phyloP scores from a whole-genome alignment of 2,329 filamentous ascomycete species.

The Aureobasidium uvarum region DNA sequence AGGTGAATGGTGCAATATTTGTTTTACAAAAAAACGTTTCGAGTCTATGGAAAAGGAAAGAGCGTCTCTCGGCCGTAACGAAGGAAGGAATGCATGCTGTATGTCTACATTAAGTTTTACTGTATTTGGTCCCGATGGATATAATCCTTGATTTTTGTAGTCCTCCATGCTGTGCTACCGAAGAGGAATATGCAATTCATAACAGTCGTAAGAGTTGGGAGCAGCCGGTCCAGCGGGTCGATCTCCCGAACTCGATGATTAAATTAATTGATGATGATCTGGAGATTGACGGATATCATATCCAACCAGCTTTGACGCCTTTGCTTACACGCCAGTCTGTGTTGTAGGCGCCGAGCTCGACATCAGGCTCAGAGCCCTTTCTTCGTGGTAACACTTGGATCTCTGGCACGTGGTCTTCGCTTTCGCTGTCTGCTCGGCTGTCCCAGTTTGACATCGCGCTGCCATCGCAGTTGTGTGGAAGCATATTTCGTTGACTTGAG shows the following conservation, averaged over 20 bases:
- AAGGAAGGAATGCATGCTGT: neutral
- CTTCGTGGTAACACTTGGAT: neutral
- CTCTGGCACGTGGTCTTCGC: neutral
- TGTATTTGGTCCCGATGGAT: neutral
- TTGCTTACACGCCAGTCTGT: slow-evolving; percentile 18
- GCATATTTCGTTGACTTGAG: slow-evolving; percentile 11
- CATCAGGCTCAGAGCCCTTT: neutral
- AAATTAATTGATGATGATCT: neutral
- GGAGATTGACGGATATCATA: neutral
- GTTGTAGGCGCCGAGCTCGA: slow-evolving; percentile 2
- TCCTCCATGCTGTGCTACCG: neutral
- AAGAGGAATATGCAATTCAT: slow-evolving; percentile 17
- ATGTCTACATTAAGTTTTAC: neutral
- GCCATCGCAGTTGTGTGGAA: neutral
- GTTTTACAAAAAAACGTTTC: neutral
- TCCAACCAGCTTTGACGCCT: slow-evolving; percentile 19
- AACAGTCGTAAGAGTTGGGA: slow-evolving; percentile 1
- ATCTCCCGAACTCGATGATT: slow-evolving; percentile 9
- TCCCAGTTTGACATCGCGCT: slow-evolving; percentile 1
- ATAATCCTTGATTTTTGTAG: neutral
- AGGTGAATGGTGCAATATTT: neutral
- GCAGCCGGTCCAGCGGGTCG: neutral
- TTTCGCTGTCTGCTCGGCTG: neutral
- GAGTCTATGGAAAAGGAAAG: neutral
- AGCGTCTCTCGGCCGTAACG: neutral